phyloP scores from a whole-genome alignment of 2,329 filamentous ascomycete species.

The Phyllosticta citrichinensis region DNA sequence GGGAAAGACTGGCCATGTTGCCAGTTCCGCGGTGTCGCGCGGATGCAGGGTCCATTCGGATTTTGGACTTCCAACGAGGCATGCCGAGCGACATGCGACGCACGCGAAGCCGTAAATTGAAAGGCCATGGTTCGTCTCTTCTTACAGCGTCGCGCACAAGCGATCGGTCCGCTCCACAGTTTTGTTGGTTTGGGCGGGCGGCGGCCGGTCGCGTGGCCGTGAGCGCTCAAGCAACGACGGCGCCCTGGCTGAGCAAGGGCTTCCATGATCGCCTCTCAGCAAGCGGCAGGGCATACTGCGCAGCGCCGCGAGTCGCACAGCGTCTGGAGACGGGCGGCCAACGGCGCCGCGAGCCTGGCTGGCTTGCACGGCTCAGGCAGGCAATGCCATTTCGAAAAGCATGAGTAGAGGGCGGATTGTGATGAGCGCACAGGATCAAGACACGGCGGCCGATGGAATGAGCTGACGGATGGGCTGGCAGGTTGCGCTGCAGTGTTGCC shows the following conservation, averaged over 20 bases:
- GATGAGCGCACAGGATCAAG: no score
- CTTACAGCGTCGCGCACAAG: not conserved
- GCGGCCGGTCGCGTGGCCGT: slow-evolving; percentile 9
- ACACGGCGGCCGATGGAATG: not conserved
- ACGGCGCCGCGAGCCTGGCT: not conserved
- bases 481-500: not conserved
- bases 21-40: not conserved
- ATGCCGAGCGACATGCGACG: not conserved
- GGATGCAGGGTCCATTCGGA: not conserved
- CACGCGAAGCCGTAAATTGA: not conserved
- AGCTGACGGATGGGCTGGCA: not conserved
- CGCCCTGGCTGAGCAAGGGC: slow-evolving; percentile 6
- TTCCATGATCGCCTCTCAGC: slow-evolving; percentile 9
- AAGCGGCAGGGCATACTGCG: not conserved
- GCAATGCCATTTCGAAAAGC: not conserved
- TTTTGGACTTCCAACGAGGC: not conserved
- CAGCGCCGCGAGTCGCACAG: not conserved
- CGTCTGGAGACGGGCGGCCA: not conserved
- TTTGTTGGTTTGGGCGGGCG: not conserved
- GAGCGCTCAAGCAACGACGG: not conserved
- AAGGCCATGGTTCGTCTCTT: not conserved
- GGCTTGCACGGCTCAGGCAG: not conserved
- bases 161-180: not conserved
- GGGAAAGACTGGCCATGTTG: not conserved
- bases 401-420: not conserved